These are phyloP conservation scores for Moniliella sp. DNA, from an alignment of 1,284 basidiomycete species.

Conservation along the genomic window DNA sequence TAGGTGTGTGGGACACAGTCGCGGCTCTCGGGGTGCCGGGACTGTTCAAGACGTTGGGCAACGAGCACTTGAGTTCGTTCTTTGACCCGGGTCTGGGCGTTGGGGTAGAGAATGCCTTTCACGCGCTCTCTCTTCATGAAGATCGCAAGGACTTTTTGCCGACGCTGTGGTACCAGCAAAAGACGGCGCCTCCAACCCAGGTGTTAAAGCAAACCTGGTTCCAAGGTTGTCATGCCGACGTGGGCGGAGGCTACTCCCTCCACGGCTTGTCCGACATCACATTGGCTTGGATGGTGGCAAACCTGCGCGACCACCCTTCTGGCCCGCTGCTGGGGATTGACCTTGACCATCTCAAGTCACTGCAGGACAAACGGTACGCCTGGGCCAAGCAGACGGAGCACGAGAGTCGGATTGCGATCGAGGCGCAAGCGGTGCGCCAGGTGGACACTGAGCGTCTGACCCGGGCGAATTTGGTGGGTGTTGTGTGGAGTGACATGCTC, in stretches of 20 bases:
- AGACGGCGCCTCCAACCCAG: constrained; percentile 1
- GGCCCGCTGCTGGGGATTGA: constrained; percentile 1
- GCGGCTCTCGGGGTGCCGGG: constrained; percentile 12
- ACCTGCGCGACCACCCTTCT: constrained; percentile 7
- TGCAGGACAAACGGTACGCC: constrained; percentile 1
- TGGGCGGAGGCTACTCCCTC: constrained; percentile 1
- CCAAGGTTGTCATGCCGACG: constrained; percentile 1
- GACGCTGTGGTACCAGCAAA: constrained; percentile 16
- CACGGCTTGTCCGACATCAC: constrained; percentile 2
- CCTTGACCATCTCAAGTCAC: constrained; percentile 1
- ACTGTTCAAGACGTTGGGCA: constrained; percentile 7
- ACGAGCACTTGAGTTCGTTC: constrained; percentile 16
- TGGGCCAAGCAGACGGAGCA: constrained; percentile 3
- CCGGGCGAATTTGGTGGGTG: background rate
- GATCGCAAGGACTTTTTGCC: constrained; percentile 22
- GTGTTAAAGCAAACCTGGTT: constrained; percentile 3
- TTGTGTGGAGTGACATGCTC: constrained; percentile 7
- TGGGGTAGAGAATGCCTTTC: constrained; percentile 22
- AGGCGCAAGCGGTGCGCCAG: constrained; percentile 1
- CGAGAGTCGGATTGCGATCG: background rate
- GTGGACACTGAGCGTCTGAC: background rate
- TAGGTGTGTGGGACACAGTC: constrained; percentile 18
- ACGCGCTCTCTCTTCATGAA: constrained; percentile 21
- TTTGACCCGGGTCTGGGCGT: constrained; percentile 21
- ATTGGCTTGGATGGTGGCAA: constrained; percentile 25